Base-by-base conservation (phyloP, 139 green algal species). In the Asterochloris sp. region DNA sequence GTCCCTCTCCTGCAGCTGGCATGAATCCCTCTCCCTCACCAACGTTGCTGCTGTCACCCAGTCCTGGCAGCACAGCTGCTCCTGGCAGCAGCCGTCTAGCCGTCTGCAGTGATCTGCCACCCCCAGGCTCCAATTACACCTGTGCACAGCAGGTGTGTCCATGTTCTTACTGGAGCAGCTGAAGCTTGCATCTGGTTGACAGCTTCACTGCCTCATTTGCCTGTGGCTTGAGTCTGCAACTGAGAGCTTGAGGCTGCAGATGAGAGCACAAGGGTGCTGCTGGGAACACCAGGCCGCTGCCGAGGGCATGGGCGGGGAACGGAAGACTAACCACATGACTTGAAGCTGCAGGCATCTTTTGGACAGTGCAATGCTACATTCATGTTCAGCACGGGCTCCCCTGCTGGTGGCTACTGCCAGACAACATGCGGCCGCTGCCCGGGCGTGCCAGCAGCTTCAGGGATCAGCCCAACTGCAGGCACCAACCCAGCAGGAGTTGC, bases 381-480 rank as follows among this genome's bases (percentile, higher is more conserved):
- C 74, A 79, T 79, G 74, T 79, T 67, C 38, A 24, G 23, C 28
- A 28, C 17, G 47, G 74, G 19, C 23, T 54, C 74, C 11, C 74
- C 74, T 28, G 47, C 19, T 27, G 74, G 74, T 17, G 74, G 74
- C 10, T 79, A 79, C 74, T 79, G 74, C 66, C 54, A 54, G 29
- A 60, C 74, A 54, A 79, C 54, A 0, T 79, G 74, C 54, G 28
- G 28, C 47, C 74, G 74, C 74, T 79, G 74, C 54, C 74, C 74
- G 13, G 54, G 16, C 15, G 26, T 28, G 21, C 66, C 74, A 29
- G 47, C 74, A 23, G 14, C 38, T 68, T 14, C 74, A 13, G 54
- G 23, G 16, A 14, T 29, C 74, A 27, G 8, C 17, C 74, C 74
- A 47, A 16, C 47, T 21, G 15, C 54, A 12, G 29, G 54, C 2